Base-by-base conservation (phyloP, 495 filamentous ascomycete species). In the Opeltia flavorubescens region DNA sequence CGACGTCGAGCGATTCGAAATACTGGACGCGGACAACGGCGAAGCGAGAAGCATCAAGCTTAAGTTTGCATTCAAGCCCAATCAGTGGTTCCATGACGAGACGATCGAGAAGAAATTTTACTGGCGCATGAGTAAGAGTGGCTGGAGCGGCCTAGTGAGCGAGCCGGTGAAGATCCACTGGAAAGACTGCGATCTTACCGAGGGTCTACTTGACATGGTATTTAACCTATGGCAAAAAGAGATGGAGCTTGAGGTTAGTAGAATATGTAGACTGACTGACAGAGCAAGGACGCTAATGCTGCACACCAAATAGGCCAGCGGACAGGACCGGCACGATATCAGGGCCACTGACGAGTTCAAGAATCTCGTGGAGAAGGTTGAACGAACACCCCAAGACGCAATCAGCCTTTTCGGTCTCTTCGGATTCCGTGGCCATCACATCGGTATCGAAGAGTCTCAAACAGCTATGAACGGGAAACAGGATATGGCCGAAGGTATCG, bases 361-460 rank as follows among this genome's bases (percentile, higher is more conserved):
- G 29, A 30, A 5, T 1, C 53, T 77, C 45, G 66, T 66, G 59
- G 62, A 67, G 42, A 64, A 71, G 56, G 70, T 86, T 47, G 75
- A 76, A 29, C 55, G 61, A 8, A 72, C 63, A 36, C 71, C 73
- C 27, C 70, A 78, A 33, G 72, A 74, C 13, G 74, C 73, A 1
- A 57, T 72, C 12, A 86, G 78, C 66, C 94, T 96, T 69, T 96
- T 95, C 61, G 72, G 77, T 31, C 88, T 78, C 76, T 95, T 96
- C 59, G 83, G 79, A 33, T 95, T 74, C 68, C 71, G 75, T 28
- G 78, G 83, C 21, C 62, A 70, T 40, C 66, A 70, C 36, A 64
- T 89, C 52, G 74, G 74, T 17, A 83, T 78, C 9, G 81, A 84
- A 62, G 78, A 89, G 66, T 80, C 71, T 55, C 66, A 64, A 53